Evolutionary conservation across 768 basidiomycete genomes (phyloP).

Genomic region (Phylloporus arenicola): DNA sequence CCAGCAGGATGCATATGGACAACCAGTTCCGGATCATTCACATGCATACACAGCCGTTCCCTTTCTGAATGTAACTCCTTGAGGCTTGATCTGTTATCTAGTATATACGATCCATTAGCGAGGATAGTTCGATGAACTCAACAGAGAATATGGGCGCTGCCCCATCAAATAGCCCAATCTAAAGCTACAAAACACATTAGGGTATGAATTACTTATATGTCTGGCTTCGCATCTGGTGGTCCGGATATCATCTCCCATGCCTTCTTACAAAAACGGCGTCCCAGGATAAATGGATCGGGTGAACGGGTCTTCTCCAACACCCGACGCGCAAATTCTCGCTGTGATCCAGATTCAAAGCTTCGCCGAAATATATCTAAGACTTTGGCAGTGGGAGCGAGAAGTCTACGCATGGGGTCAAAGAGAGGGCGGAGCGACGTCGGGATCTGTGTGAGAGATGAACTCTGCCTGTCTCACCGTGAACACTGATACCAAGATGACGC

Average conservation of each 20-base stretch:
- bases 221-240: constrained; percentile 24
- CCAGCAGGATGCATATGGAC: too few relatives aligned
- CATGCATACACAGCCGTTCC: too few relatives aligned
- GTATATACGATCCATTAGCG: too few relatives aligned
- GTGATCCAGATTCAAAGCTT: constrained; percentile 53
- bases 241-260: constrained; percentile 37
- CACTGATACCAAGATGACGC: neutral
- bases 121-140: too few relatives aligned
- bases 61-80: too few relatives aligned
- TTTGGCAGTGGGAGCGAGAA: constrained; percentile 53
- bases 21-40: too few relatives aligned
- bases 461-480: constrained; percentile 31
- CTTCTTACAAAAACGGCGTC: constrained; percentile 34
- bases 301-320: constrained; percentile 63
- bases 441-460: constrained; percentile 52
- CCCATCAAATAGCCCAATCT: neutral
- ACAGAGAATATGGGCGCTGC: too few relatives aligned
- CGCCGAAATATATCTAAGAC: constrained; percentile 48
- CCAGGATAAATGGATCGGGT: constrained; percentile 49
- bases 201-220: constrained; percentile 24
- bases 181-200: constrained; percentile 11
- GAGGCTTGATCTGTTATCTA: too few relatives aligned
- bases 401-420: constrained; percentile 44
- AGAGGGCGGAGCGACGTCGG: constrained; percentile 54
- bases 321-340: constrained; percentile 50